A percentile compares a stretch with the other conserved stretches of the same genome.
phyloP scores from a whole-genome alignment of 2,329 filamentous ascomycete species.

The Phialocephala sp. region DNA sequence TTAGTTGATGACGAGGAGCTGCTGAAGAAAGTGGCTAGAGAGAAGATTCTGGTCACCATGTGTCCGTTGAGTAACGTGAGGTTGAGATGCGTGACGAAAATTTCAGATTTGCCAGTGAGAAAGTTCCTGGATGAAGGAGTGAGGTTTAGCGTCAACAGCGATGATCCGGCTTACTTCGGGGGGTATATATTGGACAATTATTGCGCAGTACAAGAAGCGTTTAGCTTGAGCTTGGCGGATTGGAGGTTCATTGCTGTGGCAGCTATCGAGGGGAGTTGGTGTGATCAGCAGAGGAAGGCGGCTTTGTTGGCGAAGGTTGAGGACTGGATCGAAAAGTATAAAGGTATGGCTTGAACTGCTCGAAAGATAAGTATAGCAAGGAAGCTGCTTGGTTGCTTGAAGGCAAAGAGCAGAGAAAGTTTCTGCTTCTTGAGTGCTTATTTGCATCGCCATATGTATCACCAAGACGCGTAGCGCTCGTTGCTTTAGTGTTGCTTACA shows the following conservation, averaged over 20 bases:
- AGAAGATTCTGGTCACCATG: slow-evolving; percentile 68
- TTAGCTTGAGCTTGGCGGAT: slow-evolving; percentile 64
- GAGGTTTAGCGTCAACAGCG: slow-evolving; percentile 54
- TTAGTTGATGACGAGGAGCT: slow-evolving; percentile 65
- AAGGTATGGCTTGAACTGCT: slow-evolving; percentile 7
- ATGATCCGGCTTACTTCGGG: slow-evolving; percentile 65
- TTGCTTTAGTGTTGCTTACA: neutral
- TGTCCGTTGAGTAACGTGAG: slow-evolving; percentile 78
- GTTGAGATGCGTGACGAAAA: slow-evolving; percentile 51
- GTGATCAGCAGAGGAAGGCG: slow-evolving; percentile 64
- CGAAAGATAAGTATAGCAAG: neutral
- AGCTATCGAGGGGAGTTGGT: slow-evolving; percentile 74
- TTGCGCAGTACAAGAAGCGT: slow-evolving; percentile 75
- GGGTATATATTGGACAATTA: slow-evolving; percentile 79
- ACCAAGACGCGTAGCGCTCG: neutral
- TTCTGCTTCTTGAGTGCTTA: neutral
- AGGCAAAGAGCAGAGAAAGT: neutral
- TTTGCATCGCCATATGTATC: neutral
- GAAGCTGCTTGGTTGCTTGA: neutral
- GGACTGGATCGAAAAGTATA: slow-evolving; percentile 42
- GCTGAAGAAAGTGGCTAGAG: slow-evolving; percentile 60
- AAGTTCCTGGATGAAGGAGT: slow-evolving; percentile 51
- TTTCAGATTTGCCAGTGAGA: slow-evolving; percentile 52
- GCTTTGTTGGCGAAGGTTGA: slow-evolving; percentile 58
- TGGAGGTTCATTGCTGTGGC: slow-evolving; percentile 69